These are phyloP conservation scores for Podospora sp. DNA, from an alignment of 495 filamentous ascomycete species.

Conservation along the genomic window DNA sequence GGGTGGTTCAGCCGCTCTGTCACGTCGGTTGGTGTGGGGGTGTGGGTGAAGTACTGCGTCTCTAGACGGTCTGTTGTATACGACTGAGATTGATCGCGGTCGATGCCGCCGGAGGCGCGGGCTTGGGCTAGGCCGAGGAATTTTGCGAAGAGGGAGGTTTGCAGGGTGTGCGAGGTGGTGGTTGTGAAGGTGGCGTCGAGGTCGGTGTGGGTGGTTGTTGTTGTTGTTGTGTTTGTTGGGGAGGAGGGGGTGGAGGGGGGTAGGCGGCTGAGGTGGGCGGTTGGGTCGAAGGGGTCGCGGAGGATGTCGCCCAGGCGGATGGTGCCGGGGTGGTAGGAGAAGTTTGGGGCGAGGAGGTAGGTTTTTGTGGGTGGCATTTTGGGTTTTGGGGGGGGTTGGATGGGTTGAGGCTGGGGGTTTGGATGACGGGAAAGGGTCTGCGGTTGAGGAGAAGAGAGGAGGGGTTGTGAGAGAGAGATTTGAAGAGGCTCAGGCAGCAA, in stretches of 20 bases:
- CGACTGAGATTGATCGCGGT: neutral
- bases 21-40: neutral
- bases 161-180: neutral
- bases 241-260: neutral
- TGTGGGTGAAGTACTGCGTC: conserved; percentile 2
- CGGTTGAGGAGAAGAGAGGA: too few relatives aligned
- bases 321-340: conserved; percentile 16
- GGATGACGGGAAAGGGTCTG: too few relatives aligned
- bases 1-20: neutral
- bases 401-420: too few relatives aligned
- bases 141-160: neutral
- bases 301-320: conserved; percentile 15
- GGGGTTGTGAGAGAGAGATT: too few relatives aligned
- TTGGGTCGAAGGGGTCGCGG: conserved; percentile 11
- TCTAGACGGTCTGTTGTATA: conserved; percentile 1
- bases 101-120: neutral
- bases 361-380: neutral
- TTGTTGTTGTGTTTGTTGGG: too few relatives aligned
- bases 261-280: conserved; percentile 4
- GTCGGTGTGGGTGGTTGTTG: conserved; percentile 2
- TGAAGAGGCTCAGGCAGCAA: too few relatives aligned
- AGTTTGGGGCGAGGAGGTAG: conserved; percentile 13
- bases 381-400: too few relatives aligned
- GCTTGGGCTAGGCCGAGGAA: conserved; percentile 8
- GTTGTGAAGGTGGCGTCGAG: neutral